Base-by-base conservation (phyloP, 1,139 yeast genomes). In the Trichomonascaceae sp. region DNA sequence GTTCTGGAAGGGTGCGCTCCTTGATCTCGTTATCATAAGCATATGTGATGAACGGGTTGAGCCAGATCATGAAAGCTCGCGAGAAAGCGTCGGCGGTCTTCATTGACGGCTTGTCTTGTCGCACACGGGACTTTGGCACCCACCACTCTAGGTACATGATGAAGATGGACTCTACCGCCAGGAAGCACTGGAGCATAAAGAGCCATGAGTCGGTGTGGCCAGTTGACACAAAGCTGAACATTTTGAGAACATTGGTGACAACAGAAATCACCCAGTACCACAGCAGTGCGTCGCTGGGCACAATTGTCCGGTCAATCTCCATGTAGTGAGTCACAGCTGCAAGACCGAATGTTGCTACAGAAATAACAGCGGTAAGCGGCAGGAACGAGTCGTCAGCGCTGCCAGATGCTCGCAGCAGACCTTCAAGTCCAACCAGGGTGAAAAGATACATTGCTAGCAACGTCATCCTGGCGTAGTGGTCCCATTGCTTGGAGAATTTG, bases 1-100 rank as follows among this genome's bases (percentile, higher is more conserved):
- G 65, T 14, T 73, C 69, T 13, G 95, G 95, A 43, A 87, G 67
- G 53, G 85, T 95, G 3, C 62, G 60, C 49, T 78, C 84, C n/a
- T 74, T 67, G 44, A 89, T 62, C 49, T 59, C 81, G 36, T 74
- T 74, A 13, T 62, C 54, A 46, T 78, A 78, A 17, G 96, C 96
- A 39, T 69, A 70, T 46, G 64, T 70, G 84, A 89, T 81, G 49
- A 89, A 64, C 5, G 75, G 78, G 6, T 84, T 74, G 81, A 87
- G 76, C 95, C 96, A 89, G 27, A 72, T 63, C 51, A 87, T 80
- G 0, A 93, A 71, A 38, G 87, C 62, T 39, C 70, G 69, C 13
- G 89, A 72, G 48, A 82, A 84, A 15, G 84, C 61, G 48, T 81
- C 79, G n/a, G 95, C 87, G 27, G 62, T 60, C 47, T 85, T 96